Base-by-base conservation (phyloP, 495 filamentous ascomycete species). In the Podospora pseudocomata region DNA sequence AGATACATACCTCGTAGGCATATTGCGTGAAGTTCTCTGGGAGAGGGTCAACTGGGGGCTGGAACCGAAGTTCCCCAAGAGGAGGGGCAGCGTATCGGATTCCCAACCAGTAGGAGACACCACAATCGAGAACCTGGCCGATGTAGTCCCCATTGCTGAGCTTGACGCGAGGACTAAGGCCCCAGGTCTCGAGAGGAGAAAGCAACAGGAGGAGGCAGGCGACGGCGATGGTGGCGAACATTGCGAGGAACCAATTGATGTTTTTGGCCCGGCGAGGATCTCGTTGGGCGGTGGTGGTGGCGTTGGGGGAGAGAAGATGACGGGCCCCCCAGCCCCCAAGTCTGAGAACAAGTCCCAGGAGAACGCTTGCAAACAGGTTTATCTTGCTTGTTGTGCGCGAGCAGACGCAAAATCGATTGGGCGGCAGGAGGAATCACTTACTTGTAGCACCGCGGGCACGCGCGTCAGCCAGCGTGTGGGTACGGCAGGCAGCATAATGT, bases 81-180 rank as follows among this genome's bases (percentile, higher is more conserved):
- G 81, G 80, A 60, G 81, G 72, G 23, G 73, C 72, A n/a, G 81
- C 81, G 63, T 80, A 83, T 5, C 80, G 76, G 56, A 83, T 75
- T 1, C 80, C 78, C 9, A 81, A 77, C 68, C 72, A 82, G 60
- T 80, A 75, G 3, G 74, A 79, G 27, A 83, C 68, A 57, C 74
- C 79, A 9, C 71, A 75, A 20, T 64, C 68, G 1, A 79, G 66
- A 1, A 66, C 65, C 19, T 13, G 44, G 19, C 75, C 77, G 0
- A 74, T 71, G 64, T 84, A 82, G 49, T 72, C 68, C 28, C 75
- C 76, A 55, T 83, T 82, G 4, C 77, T 76, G 27, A 84, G 63
- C 63, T 82, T 75, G 28, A 49, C 39, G 2, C 3, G 39, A 13
- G 30, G 30, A 32, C 39, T 49, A 16, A 49, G 9, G 5, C 39